A percentile compares a stretch with the other conserved stretches of the same genome.
These are phyloP conservation scores for Hirschfeldia incana DNA, from an alignment of 345 rosid species.

Conservation along the genomic window DNA sequence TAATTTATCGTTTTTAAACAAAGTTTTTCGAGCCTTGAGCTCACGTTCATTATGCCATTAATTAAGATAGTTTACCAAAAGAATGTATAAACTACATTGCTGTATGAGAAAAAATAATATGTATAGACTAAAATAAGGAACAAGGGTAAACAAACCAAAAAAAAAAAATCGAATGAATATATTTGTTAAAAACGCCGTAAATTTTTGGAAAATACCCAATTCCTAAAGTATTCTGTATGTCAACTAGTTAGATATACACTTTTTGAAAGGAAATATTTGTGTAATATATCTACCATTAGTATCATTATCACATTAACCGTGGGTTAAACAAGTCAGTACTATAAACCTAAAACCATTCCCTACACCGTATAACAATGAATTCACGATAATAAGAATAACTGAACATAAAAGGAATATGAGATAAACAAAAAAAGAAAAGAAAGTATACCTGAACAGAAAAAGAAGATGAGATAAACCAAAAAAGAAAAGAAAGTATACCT, in stretches of 20 bases:
- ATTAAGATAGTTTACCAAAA: neutral
- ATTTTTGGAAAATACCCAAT: neutral
- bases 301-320: neutral
- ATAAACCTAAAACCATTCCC: too few species aligned
- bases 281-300: neutral
- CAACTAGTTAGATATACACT: neutral
- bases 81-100: neutral
- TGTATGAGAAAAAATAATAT: neutral
- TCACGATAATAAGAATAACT: too few species aligned
- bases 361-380: too few species aligned
- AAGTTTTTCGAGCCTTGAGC: conserved; percentile 56
- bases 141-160: too few species aligned
- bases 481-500: conserved; percentile 45
- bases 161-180: neutral
- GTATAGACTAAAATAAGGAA: too few species aligned
- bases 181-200: neutral
- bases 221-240: neutral
- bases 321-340: neutral
- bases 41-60: conserved; percentile 22
- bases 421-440: neutral
- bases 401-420: neutral
- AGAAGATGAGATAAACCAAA: neutral
- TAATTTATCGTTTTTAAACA: neutral
- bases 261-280: neutral
- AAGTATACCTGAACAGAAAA: conserved; percentile 44